Evolutionary conservation across 2,329 filamentous ascomycete species (phyloP), one percentile per base, ranked within the genome.

Genomic region (Fusarium camptoceras): DNA sequence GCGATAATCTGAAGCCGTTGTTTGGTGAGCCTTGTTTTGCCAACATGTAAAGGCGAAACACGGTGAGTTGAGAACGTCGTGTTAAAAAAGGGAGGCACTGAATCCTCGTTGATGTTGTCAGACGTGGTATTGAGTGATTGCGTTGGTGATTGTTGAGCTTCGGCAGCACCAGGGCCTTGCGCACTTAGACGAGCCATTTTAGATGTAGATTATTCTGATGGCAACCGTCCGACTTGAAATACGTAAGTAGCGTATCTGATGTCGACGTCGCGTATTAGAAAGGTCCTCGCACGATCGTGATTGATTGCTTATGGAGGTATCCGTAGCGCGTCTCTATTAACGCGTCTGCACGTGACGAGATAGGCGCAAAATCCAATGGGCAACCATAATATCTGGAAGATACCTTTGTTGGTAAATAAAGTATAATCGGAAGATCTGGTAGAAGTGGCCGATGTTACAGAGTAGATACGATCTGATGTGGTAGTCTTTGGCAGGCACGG

Each of bases 11-110:
- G 76, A 4, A 89, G 80, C 5, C 83, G 81, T 1, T 73, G 43
- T 0, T 76, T 48, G 0, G 78, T 79, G 2, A 88, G 78, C 16
- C 73, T 72, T 4, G 82, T 76, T 5, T 76, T 55, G 25, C 85
- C 86, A 24, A 86, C 62, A 73, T 84, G 83, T 1, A 89, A 79
- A 2, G 87, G 86, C 0, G 87, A 88, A 5, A 84, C 82, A 48
- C 86, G 85, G 71, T 88, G 84, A 8, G 84, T 84, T 6, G 87
- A 86, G 68, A 88, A 89, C 16, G 86, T 88, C 1, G 85, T 88
- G 78, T 87, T 86, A 80, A 87, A 87, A 76, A 89, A 85, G 4
- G 82, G 82, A 25, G 81, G 79, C 24, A 75, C 61, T 11, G 73
- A 73, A 25, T 68, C 59, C 42, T 70, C 57, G 25, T 65, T 57